A percentile compares a stretch with the other conserved stretches of the same genome.
phyloP scores from a whole-genome alignment of 768 basidiomycete species.

The Trametes meyenii region DNA sequence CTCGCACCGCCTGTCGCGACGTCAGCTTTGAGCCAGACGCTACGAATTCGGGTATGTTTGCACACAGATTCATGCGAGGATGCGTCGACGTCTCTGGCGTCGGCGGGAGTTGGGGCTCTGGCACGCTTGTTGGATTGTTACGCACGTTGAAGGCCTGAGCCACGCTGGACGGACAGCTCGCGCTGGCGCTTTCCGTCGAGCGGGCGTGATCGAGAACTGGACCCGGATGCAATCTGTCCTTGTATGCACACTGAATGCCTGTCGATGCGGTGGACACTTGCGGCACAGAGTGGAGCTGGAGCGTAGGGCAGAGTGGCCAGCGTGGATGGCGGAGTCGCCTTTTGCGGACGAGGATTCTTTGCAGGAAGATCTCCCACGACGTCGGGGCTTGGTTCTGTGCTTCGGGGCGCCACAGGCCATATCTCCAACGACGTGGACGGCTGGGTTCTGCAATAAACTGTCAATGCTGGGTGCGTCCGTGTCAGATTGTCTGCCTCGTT shows the following conservation, averaged over 20 bases:
- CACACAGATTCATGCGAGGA: too few relatives aligned
- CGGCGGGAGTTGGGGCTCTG: too few relatives aligned
- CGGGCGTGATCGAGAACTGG: not conserved
- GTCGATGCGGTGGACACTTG: too few relatives aligned
- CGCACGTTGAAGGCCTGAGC: not conserved
- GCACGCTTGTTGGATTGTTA: not conserved
- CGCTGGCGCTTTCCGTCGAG: not conserved
- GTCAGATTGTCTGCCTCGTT: constrained; percentile 8
- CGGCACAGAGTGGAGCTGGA: not conserved
- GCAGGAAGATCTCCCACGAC: too few relatives aligned
- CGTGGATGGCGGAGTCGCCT: too few relatives aligned
- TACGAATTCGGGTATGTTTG: too few relatives aligned
- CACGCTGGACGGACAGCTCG: not conserved
- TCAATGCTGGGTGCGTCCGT: constrained; percentile 5
- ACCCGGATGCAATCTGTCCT: constrained; percentile 10
- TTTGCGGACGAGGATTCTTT: too few relatives aligned
- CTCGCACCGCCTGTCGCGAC: too few relatives aligned
- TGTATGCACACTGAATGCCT: too few relatives aligned
- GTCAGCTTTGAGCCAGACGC: too few relatives aligned
- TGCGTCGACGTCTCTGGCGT: too few relatives aligned
- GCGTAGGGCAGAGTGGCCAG: not conserved
- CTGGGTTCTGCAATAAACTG: constrained; percentile 14
- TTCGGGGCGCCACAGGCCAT: not conserved
- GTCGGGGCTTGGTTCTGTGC: not conserved
- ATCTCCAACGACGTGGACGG: too few relatives aligned